Evolutionary conservation across 2,329 filamentous ascomycete genomes (phyloP).

Genomic region (Albifimbria verrucaria): DNA sequence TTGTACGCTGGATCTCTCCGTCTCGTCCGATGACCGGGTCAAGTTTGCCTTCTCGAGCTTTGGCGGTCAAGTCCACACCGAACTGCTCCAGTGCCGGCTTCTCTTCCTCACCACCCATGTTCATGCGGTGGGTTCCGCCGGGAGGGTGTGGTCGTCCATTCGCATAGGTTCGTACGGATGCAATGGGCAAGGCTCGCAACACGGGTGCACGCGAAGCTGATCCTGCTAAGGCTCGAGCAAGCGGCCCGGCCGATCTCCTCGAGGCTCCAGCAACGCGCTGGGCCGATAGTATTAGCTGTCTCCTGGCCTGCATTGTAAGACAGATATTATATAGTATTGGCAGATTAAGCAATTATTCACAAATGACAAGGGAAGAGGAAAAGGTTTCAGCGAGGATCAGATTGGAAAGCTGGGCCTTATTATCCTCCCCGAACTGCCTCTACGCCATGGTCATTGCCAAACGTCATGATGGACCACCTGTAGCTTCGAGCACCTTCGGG

Average conservation of each 20-base stretch:
- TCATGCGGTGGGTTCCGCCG: constrained; percentile 91
- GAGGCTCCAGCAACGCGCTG: constrained; percentile 32
- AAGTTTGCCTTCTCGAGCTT: constrained; percentile 82
- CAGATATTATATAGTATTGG: background rate
- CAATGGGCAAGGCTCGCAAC: constrained; percentile 33
- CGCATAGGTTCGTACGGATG: constrained; percentile 52
- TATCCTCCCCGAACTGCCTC: background rate
- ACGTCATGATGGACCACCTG: constrained; percentile 17
- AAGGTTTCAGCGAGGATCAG: background rate
- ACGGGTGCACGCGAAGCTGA: constrained; percentile 17
- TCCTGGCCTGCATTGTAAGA: constrained; percentile 37
- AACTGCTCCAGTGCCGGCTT: constrained; percentile 89
- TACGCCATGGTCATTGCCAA: constrained; percentile 11
- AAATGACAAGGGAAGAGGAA: no score
- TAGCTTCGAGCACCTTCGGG: constrained; percentile 27
- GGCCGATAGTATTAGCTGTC: constrained; percentile 34
- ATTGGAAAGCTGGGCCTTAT: background rate
- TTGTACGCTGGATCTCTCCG: constrained; percentile 86
- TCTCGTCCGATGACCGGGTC: constrained; percentile 96
- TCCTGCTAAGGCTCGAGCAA: constrained; percentile 20
- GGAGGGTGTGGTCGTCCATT: constrained; percentile 80
- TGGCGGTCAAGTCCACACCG: constrained; percentile 83
- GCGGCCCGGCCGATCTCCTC: constrained; percentile 23
- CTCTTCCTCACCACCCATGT: constrained; percentile 70
- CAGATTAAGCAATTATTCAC: background rate